A percentile compares a stretch with the other conserved stretches of the same genome.
Conservation (phyloP, 192 early-diverging fungal genomes). For the Coemansia sp. region DNA sequence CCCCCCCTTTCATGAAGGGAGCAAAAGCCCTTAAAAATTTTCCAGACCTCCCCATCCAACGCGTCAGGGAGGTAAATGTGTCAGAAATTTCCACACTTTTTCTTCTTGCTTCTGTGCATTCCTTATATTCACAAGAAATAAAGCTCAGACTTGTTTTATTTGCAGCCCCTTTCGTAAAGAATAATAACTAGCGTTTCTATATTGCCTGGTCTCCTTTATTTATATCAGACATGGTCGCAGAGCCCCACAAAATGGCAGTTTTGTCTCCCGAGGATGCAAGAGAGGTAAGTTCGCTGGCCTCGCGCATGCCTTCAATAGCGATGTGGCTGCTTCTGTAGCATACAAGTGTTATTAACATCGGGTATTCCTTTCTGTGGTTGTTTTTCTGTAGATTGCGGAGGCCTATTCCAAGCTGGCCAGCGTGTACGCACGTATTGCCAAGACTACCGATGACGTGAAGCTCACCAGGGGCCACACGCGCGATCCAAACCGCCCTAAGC, state of each 20-base stretch:
- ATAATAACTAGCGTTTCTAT: background rate
- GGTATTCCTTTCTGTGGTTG: background rate
- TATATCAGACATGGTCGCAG: background rate
- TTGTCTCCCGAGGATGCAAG: background rate
- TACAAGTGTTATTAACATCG: background rate
- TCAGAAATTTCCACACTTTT: too few relatives aligned
- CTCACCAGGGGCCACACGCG: background rate
- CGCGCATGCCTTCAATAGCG: background rate
- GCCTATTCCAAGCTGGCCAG: slow-evolving; percentile 18
- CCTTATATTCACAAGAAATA: too few relatives aligned
- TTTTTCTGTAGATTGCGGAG: slow-evolving; percentile 24
- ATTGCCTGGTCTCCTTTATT: too few relatives aligned
- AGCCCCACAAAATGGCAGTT: background rate
- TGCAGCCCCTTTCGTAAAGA: background rate
- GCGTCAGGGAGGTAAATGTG: too few relatives aligned
- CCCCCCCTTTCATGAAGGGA: too few relatives aligned
- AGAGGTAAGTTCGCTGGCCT: background rate
- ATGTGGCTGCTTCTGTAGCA: background rate
- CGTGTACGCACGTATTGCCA: slow-evolving; percentile 19
- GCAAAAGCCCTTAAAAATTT: too few relatives aligned
- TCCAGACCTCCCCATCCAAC: too few relatives aligned
- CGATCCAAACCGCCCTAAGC: slow-evolving; percentile 46
- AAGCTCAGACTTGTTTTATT: background rate
- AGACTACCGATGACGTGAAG: background rate
- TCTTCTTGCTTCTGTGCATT: too few relatives aligned